Evolutionary conservation across 2,329 filamentous ascomycete genomes (phyloP).

Genomic region (Rhytidhysteron rufulum): DNA sequence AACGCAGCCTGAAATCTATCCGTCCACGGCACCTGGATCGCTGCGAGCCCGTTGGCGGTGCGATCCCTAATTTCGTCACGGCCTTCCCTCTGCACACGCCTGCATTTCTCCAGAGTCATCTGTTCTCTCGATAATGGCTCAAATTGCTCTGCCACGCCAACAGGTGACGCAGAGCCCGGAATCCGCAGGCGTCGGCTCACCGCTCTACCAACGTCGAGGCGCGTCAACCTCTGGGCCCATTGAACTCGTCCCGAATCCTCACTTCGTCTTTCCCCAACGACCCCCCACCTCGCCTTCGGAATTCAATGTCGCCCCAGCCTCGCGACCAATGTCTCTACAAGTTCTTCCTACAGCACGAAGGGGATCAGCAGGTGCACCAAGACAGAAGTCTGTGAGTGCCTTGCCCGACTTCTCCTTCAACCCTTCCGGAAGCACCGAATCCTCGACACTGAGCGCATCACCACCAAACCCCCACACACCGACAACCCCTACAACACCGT

Average conservation of each 20-base stretch:
- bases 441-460: constrained; percentile 23
- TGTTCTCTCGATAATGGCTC: constrained; percentile 32
- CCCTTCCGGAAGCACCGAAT: constrained; percentile 33
- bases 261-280: constrained; percentile 47
- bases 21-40: constrained; percentile 15
- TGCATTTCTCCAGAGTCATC: constrained; percentile 20
- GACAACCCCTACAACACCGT: constrained; percentile 42
- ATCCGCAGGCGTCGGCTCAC: constrained; percentile 24
- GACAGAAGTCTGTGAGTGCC: constrained; percentile 41
- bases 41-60: constrained; percentile 18
- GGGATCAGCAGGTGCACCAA: constrained; percentile 29
- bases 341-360: constrained; percentile 28
- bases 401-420: constrained; percentile 50
- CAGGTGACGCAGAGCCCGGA: constrained; percentile 34
- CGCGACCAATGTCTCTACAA: constrained; percentile 36
- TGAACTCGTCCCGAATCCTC: constrained; percentile 46
- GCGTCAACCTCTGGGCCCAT: constrained; percentile 30
- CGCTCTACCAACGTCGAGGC: constrained; percentile 34
- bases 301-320: constrained; percentile 30
- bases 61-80: constrained; percentile 26
- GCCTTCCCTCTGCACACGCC: constrained; percentile 15
- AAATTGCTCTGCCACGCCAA: constrained; percentile 38
- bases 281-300: constrained; percentile 22
- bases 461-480: constrained; percentile 36
- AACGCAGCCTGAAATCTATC: constrained; percentile 19